Evolutionary conservation across 352 stramenopile species (phyloP), one percentile per base, ranked within the genome.

Genomic region (Globisporangium heterothallicum): DNA sequence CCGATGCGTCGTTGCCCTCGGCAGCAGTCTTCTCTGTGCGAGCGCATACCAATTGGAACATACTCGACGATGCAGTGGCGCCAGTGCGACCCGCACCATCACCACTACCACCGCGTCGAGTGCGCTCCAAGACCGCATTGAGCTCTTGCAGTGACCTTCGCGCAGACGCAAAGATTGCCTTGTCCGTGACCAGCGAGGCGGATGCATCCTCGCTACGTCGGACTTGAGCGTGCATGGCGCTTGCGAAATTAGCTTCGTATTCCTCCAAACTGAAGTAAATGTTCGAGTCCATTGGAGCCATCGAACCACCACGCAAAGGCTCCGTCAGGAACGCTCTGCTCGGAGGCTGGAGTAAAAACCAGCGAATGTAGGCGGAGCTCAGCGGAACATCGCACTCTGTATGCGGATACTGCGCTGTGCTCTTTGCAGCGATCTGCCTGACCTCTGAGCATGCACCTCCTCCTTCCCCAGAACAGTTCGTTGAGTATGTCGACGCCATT

Each of bases 221-320:
- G n/a, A n/a, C n/a, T n/a, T 38, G 32, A 16, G 58, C 14, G 18
- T 34, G 8, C 42, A 36, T 24, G 1, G 35, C 22, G n/a, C 16
- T 48, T 10, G 53, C 36, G 25, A 70, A 63, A 6, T 70, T 74
- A 2, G 42, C 42, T 47, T 71, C 56, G 51, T 71, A 73, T 49
- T 75, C 68, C 8, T 51, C 36, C 42, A 66, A 29, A 14, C 71
- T 49, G 35, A 78, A 72, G 42, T 75, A 78, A 26, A 78, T 53
- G 51, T 69, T 75, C 16, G 42, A 56, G 26, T 73, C 59, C 4
- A 52, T 45, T 6, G n/a, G n/a, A n/a, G n/a, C n/a, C n/a, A n/a
- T n/a, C n/a, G n/a, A n/a, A n/a, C n/a, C n/a, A n/a, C n/a, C n/a
- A n/a, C n/a, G n/a, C n/a, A n/a, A n/a, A n/a, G n/a, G n/a, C n/a